Base-by-base conservation (phyloP, 1,284 basidiomycete genomes). In the Papiliotrema terrestris region DNA sequence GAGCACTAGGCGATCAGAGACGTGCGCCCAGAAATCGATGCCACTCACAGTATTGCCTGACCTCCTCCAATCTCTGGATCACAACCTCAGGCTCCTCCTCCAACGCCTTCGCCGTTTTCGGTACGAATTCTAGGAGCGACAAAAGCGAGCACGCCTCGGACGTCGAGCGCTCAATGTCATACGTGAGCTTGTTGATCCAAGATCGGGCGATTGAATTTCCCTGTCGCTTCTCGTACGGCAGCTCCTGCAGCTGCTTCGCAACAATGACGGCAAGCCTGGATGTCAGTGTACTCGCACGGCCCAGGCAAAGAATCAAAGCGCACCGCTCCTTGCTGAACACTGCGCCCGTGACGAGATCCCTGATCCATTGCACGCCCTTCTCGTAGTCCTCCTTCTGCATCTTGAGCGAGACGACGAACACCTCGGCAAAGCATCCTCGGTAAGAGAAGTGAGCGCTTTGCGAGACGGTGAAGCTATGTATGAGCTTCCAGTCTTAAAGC, bases 151-250 rank as follows among this genome's bases (percentile, higher is more conserved):
- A 84, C 43, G 86, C 83, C 36, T 87, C 83, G 17, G 84, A 84
- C 1, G 91, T 89, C 13, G 91, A 93, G 56, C 81, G 83, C n/a
- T 65, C 51, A 53, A 84, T 80, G 59, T 84, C 83, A 66, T 84
- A 90, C 35, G 92, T 73, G 39, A 92, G 68, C 52, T 86, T 82
- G 23, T 84, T 78, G 74, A 83, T 86, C 42, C 93, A 80, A 8
- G 91, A 87, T 25, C 82, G 81, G 43, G 93, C 80, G 13, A 98
- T 87, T 22, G 83, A 86, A 67, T 80, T 84, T 1, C 94, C 96
- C 67, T 92, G 88, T 45, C 96, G 83, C 80, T 98, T 98, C 70
- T 91, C 81, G 68, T 93, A 87, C 0, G 96, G 96, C n/a, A 98
- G 80, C 25, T 86, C 86, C 74, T 98, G 95, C 42, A 89, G 84